Conservation (phyloP, 495 filamentous ascomycete genomes). For the Annulohypoxylon stygium region DNA sequence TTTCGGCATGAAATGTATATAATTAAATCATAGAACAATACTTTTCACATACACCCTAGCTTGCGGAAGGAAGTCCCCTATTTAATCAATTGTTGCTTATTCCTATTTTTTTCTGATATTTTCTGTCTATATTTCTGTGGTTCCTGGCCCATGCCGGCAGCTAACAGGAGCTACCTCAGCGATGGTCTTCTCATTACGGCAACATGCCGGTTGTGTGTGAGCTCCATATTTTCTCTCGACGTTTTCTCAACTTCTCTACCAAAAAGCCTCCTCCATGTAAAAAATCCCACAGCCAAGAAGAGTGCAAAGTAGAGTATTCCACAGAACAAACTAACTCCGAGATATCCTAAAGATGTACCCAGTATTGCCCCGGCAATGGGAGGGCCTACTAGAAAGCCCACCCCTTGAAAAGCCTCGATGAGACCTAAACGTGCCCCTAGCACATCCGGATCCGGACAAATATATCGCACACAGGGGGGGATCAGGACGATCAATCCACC, state of each 20-base stretch:
- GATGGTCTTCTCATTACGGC: background rate
- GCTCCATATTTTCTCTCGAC: background rate
- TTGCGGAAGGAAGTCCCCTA: background rate
- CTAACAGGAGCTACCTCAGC: background rate
- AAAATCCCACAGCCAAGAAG: slow-evolving; percentile 19
- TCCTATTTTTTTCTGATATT: too few relatives aligned
- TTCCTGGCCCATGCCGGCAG: background rate
- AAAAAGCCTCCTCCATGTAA: slow-evolving; percentile 11
- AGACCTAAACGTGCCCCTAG: slow-evolving; percentile 58
- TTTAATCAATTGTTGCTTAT: background rate
- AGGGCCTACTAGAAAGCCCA: slow-evolving; percentile 54
- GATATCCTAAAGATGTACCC: slow-evolving; percentile 13
- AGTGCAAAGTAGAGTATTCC: slow-evolving; percentile 25
- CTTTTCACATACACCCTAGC: too few relatives aligned
- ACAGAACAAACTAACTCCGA: slow-evolving; percentile 29
- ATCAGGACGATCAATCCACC: slow-evolving; percentile 57
- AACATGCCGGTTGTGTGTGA: background rate
- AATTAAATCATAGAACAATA: too few relatives aligned
- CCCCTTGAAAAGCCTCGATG: slow-evolving; percentile 45
- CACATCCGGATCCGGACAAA: slow-evolving; percentile 41
- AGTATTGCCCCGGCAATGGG: slow-evolving; percentile 56
- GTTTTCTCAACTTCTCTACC: background rate
- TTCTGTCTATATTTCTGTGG: background rate
- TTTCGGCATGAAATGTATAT: too few relatives aligned
- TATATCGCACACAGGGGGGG: slow-evolving; percentile 45